Evolutionary conservation across 768 basidiomycete species (phyloP).

Genomic region (Panellus pusillus): DNA sequence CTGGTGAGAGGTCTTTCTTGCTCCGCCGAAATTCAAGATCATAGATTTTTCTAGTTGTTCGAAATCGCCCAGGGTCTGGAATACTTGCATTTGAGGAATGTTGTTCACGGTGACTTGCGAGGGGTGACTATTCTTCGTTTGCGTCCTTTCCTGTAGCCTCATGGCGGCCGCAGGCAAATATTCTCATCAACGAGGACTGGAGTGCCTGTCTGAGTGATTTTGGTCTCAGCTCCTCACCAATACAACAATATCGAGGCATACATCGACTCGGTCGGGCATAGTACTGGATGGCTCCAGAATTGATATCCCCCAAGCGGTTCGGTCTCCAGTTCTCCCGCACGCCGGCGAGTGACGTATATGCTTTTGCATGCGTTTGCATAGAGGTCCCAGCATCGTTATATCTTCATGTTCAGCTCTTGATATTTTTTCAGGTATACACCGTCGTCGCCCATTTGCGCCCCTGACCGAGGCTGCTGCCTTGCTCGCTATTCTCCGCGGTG

Average conservation of each 20-base stretch:
- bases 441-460: neutral
- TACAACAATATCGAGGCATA: neutral
- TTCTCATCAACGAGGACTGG: neutral
- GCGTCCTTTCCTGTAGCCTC: neutral
- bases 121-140: neutral
- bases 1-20: neutral
- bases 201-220: slow-evolving; percentile 7
- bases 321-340: neutral
- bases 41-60: neutral
- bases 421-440: neutral
- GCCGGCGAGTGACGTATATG: slow-evolving; percentile 10
- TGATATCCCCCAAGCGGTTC: neutral
- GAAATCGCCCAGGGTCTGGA: neutral
- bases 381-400: neutral
- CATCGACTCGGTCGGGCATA: neutral
- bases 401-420: neutral
- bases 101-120: slow-evolving; percentile 4
- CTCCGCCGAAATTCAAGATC: too few relatives aligned
- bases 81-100: neutral
- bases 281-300: slow-evolving; percentile 11
- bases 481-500: slow-evolving; percentile 1
- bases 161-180: neutral
- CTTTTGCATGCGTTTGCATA: slow-evolving; percentile 10
- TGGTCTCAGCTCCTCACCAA: neutral
- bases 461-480: neutral